Conservation (phyloP, 805 yeast genomes). For the Metschnikowia noctiluminum region DNA sequence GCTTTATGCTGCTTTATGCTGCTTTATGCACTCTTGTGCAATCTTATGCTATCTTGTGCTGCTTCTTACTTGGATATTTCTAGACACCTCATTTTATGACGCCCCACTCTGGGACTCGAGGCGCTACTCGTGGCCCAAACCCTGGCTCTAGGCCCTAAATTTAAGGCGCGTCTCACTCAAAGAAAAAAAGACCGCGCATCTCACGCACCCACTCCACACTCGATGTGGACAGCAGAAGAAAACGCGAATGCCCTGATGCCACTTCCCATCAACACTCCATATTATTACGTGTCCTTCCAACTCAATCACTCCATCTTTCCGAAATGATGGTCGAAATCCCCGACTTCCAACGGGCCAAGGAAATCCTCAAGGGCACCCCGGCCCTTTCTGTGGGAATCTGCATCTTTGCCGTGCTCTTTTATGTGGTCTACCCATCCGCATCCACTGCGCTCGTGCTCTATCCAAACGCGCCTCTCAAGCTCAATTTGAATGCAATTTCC, state of each 20-base stretch:
- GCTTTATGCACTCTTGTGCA: too few species aligned
- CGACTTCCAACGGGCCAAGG: constrained; percentile 1
- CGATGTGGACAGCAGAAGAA: too few species aligned
- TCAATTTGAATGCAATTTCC: constrained; percentile 52
- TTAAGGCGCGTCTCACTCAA: too few species aligned
- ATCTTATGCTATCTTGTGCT: too few species aligned
- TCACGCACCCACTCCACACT: too few species aligned
- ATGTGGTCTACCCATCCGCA: constrained; percentile 26
- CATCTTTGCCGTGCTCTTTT: constrained; percentile 50
- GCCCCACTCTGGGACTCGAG: too few species aligned
- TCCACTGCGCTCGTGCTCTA: constrained; percentile 14
- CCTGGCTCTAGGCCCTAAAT: too few species aligned
- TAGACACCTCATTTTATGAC: too few species aligned
- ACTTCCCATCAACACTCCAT: not conserved
- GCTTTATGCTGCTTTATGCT: too few species aligned
- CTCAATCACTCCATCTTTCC: not conserved
- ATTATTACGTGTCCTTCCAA: not conserved
- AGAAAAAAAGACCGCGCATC: too few species aligned
- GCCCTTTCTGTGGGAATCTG: constrained; percentile 62
- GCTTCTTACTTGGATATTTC: too few species aligned
- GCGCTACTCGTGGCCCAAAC: too few species aligned
- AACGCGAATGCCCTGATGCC: not conserved
- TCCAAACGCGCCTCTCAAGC: constrained; percentile 51
- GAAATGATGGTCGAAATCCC: not conserved
- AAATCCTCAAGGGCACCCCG: constrained; percentile 29